Conservation (phyloP, 2,329 filamentous ascomycete species). For the Sclerotinia minor region DNA sequence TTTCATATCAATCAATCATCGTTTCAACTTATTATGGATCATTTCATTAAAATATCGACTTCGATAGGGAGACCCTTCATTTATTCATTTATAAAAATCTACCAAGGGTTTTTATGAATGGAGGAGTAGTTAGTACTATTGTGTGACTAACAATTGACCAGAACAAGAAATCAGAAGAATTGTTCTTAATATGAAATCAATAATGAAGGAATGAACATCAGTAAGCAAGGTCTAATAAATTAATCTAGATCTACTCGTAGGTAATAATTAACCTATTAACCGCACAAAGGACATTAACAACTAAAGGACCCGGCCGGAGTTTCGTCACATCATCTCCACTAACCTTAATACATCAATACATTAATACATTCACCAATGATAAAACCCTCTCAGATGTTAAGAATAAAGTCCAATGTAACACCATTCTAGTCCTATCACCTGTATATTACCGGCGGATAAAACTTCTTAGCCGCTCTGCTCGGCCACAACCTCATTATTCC, state of each 20-base stretch:
- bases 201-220: neutral
- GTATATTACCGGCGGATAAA: neutral
- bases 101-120: neutral
- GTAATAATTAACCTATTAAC: neutral
- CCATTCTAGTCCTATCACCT: neutral
- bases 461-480: neutral
- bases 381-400: neutral
- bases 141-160: neutral
- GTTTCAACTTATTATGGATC: constrained; percentile 17
- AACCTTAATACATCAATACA: neutral
- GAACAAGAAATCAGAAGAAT: neutral
- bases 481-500: neutral
- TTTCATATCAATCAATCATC: constrained; percentile 20
- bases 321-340: constrained; percentile 2
- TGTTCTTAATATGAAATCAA: neutral
- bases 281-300: neutral
- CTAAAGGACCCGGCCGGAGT: neutral
- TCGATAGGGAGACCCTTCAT: neutral
- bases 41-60: neutral
- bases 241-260: neutral
- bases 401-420: neutral
- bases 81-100: neutral
- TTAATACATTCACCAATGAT: neutral
- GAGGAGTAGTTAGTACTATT: too few species aligned
- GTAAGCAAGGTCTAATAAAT: neutral